Conservation (phyloP, 257 asterid genomes). For the Solanum clarkiae region DNA sequence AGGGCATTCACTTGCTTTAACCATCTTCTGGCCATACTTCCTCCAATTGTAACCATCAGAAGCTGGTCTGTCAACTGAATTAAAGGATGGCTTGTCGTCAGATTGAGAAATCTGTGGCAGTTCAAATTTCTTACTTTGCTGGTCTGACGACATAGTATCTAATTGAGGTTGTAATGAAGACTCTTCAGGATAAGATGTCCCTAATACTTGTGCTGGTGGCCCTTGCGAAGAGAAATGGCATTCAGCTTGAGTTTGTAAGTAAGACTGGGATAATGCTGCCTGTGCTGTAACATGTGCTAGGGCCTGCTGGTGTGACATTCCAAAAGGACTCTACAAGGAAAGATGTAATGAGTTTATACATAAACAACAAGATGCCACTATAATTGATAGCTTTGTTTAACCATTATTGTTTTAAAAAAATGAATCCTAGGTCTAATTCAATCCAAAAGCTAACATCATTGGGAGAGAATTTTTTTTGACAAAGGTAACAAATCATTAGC, state of each 20-base stretch:
- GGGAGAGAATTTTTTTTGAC: too few relatives aligned
- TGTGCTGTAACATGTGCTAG: slow-evolving; percentile 96
- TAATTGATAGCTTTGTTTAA: not conserved
- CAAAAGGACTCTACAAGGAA: slow-evolving; percentile 80
- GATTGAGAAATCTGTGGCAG: slow-evolving; percentile 38
- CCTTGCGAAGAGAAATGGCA: slow-evolving; percentile 19
- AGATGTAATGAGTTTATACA: not conserved
- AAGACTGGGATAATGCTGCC: slow-evolving; percentile 71
- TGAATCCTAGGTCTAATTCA: not conserved
- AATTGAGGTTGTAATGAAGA: slow-evolving; percentile 10
- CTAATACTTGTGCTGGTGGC: not conserved
- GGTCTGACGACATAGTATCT: slow-evolving; percentile 11
- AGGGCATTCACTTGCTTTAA: slow-evolving; percentile 82
- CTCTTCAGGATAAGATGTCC: not conserved
- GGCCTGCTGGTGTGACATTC: slow-evolving; percentile 98
- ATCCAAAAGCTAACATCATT: not conserved
- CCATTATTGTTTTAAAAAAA: not conserved
- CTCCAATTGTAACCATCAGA: slow-evolving; percentile 98
- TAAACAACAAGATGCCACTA: not conserved
- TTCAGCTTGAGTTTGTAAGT: slow-evolving; percentile 45
- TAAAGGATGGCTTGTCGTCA: slow-evolving; percentile 24
- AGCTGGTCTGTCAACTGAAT: slow-evolving; percentile 46
- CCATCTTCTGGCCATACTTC: slow-evolving; percentile 90
- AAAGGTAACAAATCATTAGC: too few relatives aligned
- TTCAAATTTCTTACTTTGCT: slow-evolving; percentile 22